Conservation (phyloP, 345 rosid genomes). For the Luvunga scandens region DNA sequence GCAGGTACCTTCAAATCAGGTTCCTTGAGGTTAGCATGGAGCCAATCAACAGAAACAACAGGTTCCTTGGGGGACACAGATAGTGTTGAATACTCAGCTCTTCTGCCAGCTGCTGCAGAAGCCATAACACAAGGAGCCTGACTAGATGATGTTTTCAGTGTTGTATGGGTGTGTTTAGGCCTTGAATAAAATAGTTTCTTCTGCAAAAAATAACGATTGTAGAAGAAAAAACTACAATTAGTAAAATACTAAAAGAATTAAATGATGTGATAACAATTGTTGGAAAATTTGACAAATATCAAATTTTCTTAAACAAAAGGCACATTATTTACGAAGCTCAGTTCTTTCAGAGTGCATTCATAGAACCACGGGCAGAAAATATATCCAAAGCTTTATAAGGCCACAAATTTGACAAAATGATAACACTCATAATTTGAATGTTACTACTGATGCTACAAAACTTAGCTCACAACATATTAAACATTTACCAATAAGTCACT, state of each 20-base stretch:
- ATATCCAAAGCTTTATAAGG: background rate
- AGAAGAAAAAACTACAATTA: background rate
- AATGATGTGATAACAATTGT: background rate
- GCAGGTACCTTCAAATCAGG: slow-evolving; percentile 74
- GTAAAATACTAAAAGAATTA: background rate
- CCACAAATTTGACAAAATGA: background rate
- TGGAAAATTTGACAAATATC: background rate
- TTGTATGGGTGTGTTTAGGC: slow-evolving; percentile 20
- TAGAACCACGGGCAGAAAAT: background rate
- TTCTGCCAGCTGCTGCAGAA: slow-evolving; percentile 35
- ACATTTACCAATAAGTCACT: background rate
- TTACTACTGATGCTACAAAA: background rate
- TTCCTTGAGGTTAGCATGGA: slow-evolving; percentile 67
- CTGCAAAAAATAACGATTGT: slow-evolving; percentile 35
- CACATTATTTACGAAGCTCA: background rate
- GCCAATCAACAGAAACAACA: slow-evolving; percentile 96
- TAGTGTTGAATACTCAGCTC: slow-evolving; percentile 41
- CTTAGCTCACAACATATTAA: background rate
- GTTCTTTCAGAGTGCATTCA: background rate
- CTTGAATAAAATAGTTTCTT: slow-evolving; percentile 32
- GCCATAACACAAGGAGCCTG: slow-evolving; percentile 49
- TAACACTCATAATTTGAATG: background rate
- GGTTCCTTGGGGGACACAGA: slow-evolving; percentile 61
- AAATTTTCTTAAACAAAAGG: background rate
- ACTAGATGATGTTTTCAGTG: slow-evolving; percentile 31